Evolutionary conservation across 805 yeast species (phyloP), one percentile per base, ranked within the genome.

Genomic region (Yarrowia hollandica): DNA sequence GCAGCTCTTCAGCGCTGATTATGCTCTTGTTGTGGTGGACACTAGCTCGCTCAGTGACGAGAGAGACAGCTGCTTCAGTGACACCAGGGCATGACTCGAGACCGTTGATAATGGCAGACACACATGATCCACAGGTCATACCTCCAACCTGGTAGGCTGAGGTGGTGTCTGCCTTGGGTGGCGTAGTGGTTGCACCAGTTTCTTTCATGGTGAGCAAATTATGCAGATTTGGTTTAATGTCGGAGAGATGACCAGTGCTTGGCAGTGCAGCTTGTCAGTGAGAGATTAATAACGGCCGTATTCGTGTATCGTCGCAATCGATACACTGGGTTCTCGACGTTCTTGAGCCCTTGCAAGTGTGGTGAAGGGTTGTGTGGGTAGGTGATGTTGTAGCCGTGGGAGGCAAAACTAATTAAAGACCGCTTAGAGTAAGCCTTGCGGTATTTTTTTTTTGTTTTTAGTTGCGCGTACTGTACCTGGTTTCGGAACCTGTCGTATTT

Each of bases 41-140:
- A 15, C 72, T 67, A 1, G 91, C 96, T 50, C 82, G 81, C 64
- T 88, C 94, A 0, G 96, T 88, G 3, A 88, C 73, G 26, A 89
- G 77, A 1, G 96, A 86, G 1, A 91, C 88, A 2, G 79, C 76
- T 0, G 78, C 88, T 4, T 71, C 67, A 1, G 66, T 48, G 1
- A 89, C 86, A 1, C 86, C 87, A 0, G 74, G 72, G 8, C 81
- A 59, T 0, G 67, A 67, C 59, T 76, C 72, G 23, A 89, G 66
- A 0, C 84, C 84, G 22, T 73, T 71, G 0, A 84, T 80, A 18
- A 92, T 81, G 0, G 94, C 75, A 1, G 85, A 77, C 0, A 87
- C 79, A 69, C 98, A 92, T 1, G 96, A 80, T 1, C 94, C 85
- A 68, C 97, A 92, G 1, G 98, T 91, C 97, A 91, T 92, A 2